Base-by-base conservation (phyloP, 352 stramenopile species). In the Phytopythium helicoides region DNA sequence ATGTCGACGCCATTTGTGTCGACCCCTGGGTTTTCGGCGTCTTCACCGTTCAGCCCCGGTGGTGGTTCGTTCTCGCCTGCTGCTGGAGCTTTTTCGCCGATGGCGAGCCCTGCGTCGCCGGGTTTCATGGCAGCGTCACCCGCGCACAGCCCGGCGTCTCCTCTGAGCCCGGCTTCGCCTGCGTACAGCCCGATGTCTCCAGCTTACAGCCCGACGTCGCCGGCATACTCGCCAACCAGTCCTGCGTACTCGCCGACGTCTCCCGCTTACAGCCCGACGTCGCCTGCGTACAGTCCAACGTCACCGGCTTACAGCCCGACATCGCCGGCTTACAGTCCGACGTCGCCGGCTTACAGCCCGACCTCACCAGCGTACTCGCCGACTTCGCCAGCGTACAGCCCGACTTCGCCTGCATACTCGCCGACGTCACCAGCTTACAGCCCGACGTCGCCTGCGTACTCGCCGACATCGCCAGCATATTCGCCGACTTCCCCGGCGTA, bases 401-500 rank as follows among this genome's bases (percentile, higher is more conserved):
- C 86, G 33, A 91, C 86, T 25, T 82, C 55, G 10, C 87, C 87
- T 6, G 88, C 89, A 0, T 97, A 97, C 60, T 81, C 48, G 5
- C 87, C 82, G n/a, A 89, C 91, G 21, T 94, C 69, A 1, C 94
- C 96, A 9, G 89, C 87, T 0, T 98, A 98, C 61, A 80, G 46
- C 3, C 87, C 91, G 26, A 97, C 88, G 12, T 88, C 65, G 11
- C 87, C 90, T 9, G 88, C 86, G 3, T 80, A 80, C 54, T 49
- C 10, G 0, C 68, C 68, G 12, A 82, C 72, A n/a, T 71, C 57
- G 10, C 91, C 93, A 5, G 87, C 87, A 0, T 97, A 97, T 59
- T 70, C 19, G 0, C 81, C 81, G 16, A 91, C 81, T 9, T 80
- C 50, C 2, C 86, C 89, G 8, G 87, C 84, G 2, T 78, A 82